Conservation (phyloP, 805 yeast species). For the Osmozyma mogii region DNA sequence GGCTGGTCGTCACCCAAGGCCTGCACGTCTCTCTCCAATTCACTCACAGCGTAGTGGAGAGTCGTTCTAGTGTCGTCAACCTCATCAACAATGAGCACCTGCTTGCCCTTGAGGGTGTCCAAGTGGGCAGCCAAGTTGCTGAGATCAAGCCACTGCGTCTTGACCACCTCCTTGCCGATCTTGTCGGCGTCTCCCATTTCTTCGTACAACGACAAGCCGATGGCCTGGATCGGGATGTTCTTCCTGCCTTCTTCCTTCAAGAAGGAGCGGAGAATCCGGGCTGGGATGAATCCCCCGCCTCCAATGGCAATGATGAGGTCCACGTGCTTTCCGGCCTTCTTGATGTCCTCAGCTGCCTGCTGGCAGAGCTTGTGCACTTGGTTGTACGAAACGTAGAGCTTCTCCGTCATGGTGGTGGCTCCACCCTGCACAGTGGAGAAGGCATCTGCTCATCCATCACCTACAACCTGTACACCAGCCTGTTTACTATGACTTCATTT, state of each 20-base stretch:
- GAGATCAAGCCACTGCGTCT: constrained; percentile 83
- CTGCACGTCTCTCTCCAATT: constrained; percentile 62
- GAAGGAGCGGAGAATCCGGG: constrained; percentile 12
- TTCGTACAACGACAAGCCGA: constrained; percentile 14
- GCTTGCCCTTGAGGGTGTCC: constrained; percentile 57
- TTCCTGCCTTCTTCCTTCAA: constrained; percentile 7
- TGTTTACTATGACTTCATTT: background rate
- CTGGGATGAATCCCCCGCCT: constrained; percentile 14
- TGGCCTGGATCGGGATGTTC: constrained; percentile 14
- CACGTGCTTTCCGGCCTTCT: constrained; percentile 26
- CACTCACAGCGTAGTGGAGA: constrained; percentile 69
- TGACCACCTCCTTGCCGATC: constrained; percentile 40
- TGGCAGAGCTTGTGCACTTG: constrained; percentile 73
- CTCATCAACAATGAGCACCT: constrained; percentile 69
- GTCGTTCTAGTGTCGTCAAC: constrained; percentile 86
- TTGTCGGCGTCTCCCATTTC: constrained; percentile 19
- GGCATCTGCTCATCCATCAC: background rate
- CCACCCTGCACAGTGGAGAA: background rate
- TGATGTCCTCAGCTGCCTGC: constrained; percentile 50
- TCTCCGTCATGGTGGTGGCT: constrained; percentile 6
- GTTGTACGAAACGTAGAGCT: constrained; percentile 67
- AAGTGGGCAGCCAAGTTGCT: constrained; percentile 42
- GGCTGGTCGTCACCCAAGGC: constrained; percentile 51
- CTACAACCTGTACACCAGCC: background rate
- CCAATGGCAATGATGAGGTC: constrained; percentile 15